Evolutionary conservation across 306 rosid species (phyloP).

Genomic region (Gleditsia sinensis): DNA sequence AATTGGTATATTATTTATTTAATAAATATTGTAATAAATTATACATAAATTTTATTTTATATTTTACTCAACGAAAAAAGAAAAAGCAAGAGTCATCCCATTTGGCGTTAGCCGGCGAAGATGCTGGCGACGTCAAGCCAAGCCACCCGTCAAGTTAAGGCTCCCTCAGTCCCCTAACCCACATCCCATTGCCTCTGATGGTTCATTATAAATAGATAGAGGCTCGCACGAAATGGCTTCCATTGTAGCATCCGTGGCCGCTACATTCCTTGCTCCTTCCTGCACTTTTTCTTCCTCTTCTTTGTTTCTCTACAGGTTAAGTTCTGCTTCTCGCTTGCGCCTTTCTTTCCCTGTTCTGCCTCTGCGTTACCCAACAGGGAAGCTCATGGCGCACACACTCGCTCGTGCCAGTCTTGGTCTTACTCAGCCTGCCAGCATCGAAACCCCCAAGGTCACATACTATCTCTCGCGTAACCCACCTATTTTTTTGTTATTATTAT

Average conservation of each 20-base stretch:
- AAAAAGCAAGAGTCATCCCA: too few species aligned
- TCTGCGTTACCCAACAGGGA: constrained; percentile 39
- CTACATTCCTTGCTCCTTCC: constrained; percentile 40
- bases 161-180: too few species aligned
- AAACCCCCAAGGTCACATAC: constrained; percentile 54
- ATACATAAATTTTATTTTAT: too few species aligned
- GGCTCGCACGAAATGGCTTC: constrained; percentile 56
- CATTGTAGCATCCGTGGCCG: constrained; percentile 48
- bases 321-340: constrained; percentile 22
- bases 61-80: neutral
- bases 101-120: neutral
- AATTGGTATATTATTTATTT: too few species aligned
- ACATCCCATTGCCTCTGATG: neutral
- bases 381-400: constrained; percentile 67
- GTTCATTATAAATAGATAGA: constrained; percentile 51
- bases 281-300: constrained; percentile 35
- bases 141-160: constrained; percentile 27
- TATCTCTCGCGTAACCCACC: neutral
- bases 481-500: neutral
- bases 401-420: constrained; percentile 84
- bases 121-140: constrained; percentile 6
- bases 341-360: constrained; percentile 43
- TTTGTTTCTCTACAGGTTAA: constrained; percentile 40
- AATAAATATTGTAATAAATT: too few species aligned
- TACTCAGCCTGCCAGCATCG: constrained; percentile 57